These are phyloP conservation scores for Kwoniella sp. DNA, from an alignment of 768 basidiomycete species.

Conservation along the genomic window DNA sequence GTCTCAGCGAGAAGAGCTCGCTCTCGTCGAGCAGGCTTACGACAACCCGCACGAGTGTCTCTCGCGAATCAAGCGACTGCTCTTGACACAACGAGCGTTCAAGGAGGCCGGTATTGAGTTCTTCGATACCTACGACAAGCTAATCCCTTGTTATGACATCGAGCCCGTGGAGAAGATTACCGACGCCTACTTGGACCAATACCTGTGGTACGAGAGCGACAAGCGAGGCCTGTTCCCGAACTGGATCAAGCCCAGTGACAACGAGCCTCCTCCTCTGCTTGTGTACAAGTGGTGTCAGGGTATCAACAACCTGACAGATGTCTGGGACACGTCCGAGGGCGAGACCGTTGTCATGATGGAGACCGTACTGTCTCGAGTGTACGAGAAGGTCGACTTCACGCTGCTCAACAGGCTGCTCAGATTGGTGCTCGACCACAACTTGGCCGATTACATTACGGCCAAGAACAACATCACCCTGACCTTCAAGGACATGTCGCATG, in stretches of 20 bases:
- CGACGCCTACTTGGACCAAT: conserved; percentile 98
- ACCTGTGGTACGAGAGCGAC: conserved; percentile 98
- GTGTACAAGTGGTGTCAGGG: conserved; percentile 99
- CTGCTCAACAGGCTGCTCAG: conserved; percentile 91
- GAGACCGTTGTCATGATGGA: conserved; percentile 99
- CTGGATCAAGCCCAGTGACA: conserved; percentile 98
- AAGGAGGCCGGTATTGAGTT: conserved; percentile 94
- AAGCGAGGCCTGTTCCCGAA: conserved; percentile 96
- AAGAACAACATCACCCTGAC: conserved; percentile 96
- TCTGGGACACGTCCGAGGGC: conserved; percentile 97
- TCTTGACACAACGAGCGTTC: conserved; percentile 96
- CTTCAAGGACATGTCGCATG: conserved; percentile 98
- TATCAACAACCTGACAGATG: conserved; percentile 95
- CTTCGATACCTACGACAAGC: conserved; percentile 95
- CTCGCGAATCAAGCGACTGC: conserved; percentile 93
- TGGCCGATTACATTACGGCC: conserved; percentile 98
- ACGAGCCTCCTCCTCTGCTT: conserved; percentile 90
- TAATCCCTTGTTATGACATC: conserved; percentile 92
- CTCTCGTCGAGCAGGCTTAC: conserved; percentile 96
- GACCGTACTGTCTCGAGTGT: conserved; percentile 93
- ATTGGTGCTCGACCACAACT: conserved; percentile 93
- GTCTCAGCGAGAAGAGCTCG: conserved; percentile 95
- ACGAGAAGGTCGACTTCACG: conserved; percentile 97
- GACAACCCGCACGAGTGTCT: conserved; percentile 99
- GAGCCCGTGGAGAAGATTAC: conserved; percentile 99